These are phyloP conservation scores for Chenopodium suecicum DNA, from an alignment of 148 eudicot species.

Conservation along the genomic window DNA sequence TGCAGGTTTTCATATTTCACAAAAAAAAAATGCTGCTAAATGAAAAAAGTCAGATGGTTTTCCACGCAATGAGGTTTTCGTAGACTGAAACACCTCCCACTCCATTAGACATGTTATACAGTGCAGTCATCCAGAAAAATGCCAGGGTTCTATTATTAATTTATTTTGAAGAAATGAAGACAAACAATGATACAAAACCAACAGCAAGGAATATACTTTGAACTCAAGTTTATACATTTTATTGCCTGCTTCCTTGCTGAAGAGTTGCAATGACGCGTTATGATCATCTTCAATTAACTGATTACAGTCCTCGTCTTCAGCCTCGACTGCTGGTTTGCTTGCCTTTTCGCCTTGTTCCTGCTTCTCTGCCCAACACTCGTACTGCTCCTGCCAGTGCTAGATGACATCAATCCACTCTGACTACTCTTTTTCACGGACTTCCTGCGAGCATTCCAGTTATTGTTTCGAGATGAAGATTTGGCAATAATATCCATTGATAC, in stretches of 20 bases:
- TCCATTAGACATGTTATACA: background rate
- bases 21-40: background rate
- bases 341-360: conserved; percentile 41
- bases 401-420: conserved; percentile 35
- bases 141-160: background rate
- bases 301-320: conserved; percentile 22
- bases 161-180: conserved; percentile 2
- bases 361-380: conserved; percentile 40
- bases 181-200: background rate
- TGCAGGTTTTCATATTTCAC: background rate
- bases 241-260: conserved; percentile 15
- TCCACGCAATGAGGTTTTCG: background rate
- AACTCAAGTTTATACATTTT: background rate
- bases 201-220: conserved; percentile 1
- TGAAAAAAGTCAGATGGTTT: background rate
- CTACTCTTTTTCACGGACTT: conserved; percentile 46
- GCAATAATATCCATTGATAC: conserved; percentile 54
- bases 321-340: conserved; percentile 29
- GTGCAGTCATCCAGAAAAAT: background rate
- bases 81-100: background rate
- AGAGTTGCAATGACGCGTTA: background rate
- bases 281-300: background rate
- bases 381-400: conserved; percentile 26
- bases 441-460: conserved; percentile 41
- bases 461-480: conserved; percentile 65